Evolutionary conservation across 768 basidiomycete species (phyloP).

Genomic region (Crucibulum laeve): DNA sequence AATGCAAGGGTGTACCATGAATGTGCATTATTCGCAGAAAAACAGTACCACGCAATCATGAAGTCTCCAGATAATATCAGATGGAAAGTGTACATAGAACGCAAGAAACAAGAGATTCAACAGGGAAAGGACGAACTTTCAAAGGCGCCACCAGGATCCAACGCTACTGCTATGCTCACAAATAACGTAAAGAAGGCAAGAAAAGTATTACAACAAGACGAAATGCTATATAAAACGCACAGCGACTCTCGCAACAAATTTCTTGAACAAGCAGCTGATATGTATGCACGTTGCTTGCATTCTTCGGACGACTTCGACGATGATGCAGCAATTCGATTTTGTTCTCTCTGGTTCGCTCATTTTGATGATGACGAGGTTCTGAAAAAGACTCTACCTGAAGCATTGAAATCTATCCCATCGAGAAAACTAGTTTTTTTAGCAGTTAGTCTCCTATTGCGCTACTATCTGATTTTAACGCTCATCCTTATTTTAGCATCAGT

Average conservation of each 20-base stretch:
- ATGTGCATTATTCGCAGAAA: slow-evolving; percentile 87
- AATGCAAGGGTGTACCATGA: slow-evolving; percentile 67
- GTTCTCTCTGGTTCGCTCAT: slow-evolving; percentile 90
- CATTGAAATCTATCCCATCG: slow-evolving; percentile 66
- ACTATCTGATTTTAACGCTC: neutral
- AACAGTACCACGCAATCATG: slow-evolving; percentile 70
- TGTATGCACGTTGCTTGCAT: slow-evolving; percentile 79
- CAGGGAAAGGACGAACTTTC: slow-evolving; percentile 35
- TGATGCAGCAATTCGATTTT: slow-evolving; percentile 73
- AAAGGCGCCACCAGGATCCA: slow-evolving; percentile 9
- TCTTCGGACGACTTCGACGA: slow-evolving; percentile 72
- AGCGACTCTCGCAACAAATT: slow-evolving; percentile 51
- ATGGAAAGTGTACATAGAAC: slow-evolving; percentile 66
- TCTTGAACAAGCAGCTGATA: slow-evolving; percentile 71
- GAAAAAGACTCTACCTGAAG: slow-evolving; percentile 30
- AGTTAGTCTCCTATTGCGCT: slow-evolving; percentile 22
- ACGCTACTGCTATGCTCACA: slow-evolving; percentile 12
- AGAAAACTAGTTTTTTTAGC: slow-evolving; percentile 88
- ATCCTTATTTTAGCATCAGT: slow-evolving; percentile 58
- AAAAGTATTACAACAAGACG: slow-evolving; percentile 39
- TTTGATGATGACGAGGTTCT: slow-evolving; percentile 57
- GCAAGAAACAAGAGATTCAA: slow-evolving; percentile 69
- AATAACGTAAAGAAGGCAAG: slow-evolving; percentile 24
- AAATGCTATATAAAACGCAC: slow-evolving; percentile 51
- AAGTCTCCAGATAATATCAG: slow-evolving; percentile 68